Evolutionary conservation across 129 eudicot genomes (phyloP), one percentile per base, ranked within the genome.

Genomic region (Flaveria trinervia): DNA sequence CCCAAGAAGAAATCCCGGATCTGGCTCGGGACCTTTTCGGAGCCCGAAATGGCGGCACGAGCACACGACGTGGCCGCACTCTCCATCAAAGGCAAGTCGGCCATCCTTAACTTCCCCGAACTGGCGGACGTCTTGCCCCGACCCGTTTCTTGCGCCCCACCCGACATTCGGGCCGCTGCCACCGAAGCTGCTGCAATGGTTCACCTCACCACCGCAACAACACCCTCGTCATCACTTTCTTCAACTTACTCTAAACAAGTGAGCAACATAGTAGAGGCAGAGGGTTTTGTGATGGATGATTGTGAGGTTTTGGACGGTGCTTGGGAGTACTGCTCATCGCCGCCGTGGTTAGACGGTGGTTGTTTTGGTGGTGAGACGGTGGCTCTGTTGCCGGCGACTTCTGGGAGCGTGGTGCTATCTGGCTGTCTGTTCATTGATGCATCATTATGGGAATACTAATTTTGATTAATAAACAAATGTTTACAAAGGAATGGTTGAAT

Each of bases 11-110:
- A 92, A 71, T 89, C 95, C 12, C 84, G 97, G 90, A 92, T 92
- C 86, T 92, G 97, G 97, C 87, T 92, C 0, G 95, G 97, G 8
- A 89, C 97, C 14, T 92, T 92, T 67, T 73, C 88, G 1, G 84
- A 78, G 61, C 90, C 97, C 17, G 92, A 92, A 61, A 92, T 92
- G 97, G 97, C 97, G 3, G 97, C 97, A 52, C 95, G 97, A 28
- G 97, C 97, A 60, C 97, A 91, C 79, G 94, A 92, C 81, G 97
- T 85, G 4, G 97, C 95, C 0, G 96, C 97, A 41, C 77, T 85
- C 4, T 82, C 88, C 65, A 87, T 89, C 25, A 92, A 89, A 69
- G 96, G 96, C n/a, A 74, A 41, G 65, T 68, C 96, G 7, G 96
- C 96, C 28, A 76, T 89, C 17, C 97, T 92, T 33, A 92, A 92